phyloP scores from a whole-genome alignment of 2,329 filamentous ascomycete species.

The Boeremia exigua region DNA sequence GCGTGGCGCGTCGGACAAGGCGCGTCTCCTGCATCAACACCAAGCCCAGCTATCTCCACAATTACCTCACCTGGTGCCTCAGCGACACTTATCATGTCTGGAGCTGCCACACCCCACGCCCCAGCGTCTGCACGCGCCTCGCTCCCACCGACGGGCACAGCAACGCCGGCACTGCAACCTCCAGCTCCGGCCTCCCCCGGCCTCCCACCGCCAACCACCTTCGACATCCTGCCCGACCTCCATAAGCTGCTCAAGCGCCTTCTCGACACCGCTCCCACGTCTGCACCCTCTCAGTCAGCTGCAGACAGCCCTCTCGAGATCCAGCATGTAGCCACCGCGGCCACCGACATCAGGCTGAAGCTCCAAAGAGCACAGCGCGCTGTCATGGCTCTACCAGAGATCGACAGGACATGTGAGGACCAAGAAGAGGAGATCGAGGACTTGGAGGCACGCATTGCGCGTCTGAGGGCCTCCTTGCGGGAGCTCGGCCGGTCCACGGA shows the following conservation, averaged over 20 bases:
- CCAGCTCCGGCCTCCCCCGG: slow-evolving; percentile 58
- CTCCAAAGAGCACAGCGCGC: slow-evolving; percentile 77
- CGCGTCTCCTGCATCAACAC: slow-evolving; percentile 27
- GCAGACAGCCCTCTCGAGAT: slow-evolving; percentile 58
- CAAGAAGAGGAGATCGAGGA: slow-evolving; percentile 74
- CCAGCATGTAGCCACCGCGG: slow-evolving; percentile 81
- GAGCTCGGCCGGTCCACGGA: slow-evolving; percentile 37
- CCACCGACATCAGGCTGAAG: slow-evolving; percentile 80
- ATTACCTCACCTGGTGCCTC: slow-evolving; percentile 7
- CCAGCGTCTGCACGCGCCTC: slow-evolving; percentile 41
- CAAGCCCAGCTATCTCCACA: slow-evolving; percentile 21
- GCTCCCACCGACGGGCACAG: slow-evolving; percentile 39
- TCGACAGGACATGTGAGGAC: slow-evolving; percentile 69
- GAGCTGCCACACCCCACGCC: slow-evolving; percentile 41
- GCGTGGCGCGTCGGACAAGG: slow-evolving; percentile 24
- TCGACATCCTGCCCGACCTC: slow-evolving; percentile 85
- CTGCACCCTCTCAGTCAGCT: slow-evolving; percentile 32
- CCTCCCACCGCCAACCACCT: slow-evolving; percentile 77
- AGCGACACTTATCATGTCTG: slow-evolving; percentile 37
- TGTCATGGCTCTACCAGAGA: slow-evolving; percentile 71
- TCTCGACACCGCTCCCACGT: slow-evolving; percentile 53
- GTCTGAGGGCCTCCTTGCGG: slow-evolving; percentile 58
- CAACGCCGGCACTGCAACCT: slow-evolving; percentile 35
- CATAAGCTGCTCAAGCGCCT: slow-evolving; percentile 79
- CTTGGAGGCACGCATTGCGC: slow-evolving; percentile 67